Evolutionary conservation across 2,329 filamentous ascomycete genomes (phyloP), one percentile per base, ranked within the genome.

Genomic region (Scytalidium sp.): DNA sequence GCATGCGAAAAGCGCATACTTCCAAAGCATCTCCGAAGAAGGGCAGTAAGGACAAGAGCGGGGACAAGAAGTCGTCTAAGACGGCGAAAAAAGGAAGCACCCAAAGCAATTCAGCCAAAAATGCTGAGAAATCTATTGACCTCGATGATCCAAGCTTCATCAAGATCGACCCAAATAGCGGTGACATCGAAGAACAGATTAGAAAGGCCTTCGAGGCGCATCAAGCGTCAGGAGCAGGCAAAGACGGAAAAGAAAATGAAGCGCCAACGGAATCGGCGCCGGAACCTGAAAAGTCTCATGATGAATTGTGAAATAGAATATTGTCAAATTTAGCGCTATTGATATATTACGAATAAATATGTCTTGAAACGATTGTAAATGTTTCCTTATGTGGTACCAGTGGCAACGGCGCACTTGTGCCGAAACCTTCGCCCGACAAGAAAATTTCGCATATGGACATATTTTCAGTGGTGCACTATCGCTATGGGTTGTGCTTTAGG

Each of bases 1-100:
- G 81, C 49, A 80, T 87, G 60, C 78, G 74, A 58, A 76, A 76
- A 59, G 76, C 78, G 47, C 57, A 47, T 46, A 76, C 43, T 19
- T 19, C 11, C 11, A 22, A 17, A 3, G 43, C 43, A 25, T 25
- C 7, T 19, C 42, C 32, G 3, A 51, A 78, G 59, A 70, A 68
- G 56, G 70, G 68, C 56, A 68, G 70, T 56, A 72, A 72, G 58
- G 75, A 73, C 60, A 67, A 67, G 57, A 66, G 52, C 42, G 65
- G 59, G 29, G 65, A 60, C 56, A 61, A 42, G 41, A 55, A 45
- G 21, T 46, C 52, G 27, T 46, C 36, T 53, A 68, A 67, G 55
- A 67, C 71, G 49, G 75, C 75, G 63, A 79, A 79, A 66, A 63
- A 47, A 66, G 70, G 49, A n/a, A 36, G 17, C 11, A 7, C 7